These are phyloP conservation scores for Neurospora sp. DNA, from an alignment of 495 filamentous ascomycete genomes.

Conservation along the genomic window DNA sequence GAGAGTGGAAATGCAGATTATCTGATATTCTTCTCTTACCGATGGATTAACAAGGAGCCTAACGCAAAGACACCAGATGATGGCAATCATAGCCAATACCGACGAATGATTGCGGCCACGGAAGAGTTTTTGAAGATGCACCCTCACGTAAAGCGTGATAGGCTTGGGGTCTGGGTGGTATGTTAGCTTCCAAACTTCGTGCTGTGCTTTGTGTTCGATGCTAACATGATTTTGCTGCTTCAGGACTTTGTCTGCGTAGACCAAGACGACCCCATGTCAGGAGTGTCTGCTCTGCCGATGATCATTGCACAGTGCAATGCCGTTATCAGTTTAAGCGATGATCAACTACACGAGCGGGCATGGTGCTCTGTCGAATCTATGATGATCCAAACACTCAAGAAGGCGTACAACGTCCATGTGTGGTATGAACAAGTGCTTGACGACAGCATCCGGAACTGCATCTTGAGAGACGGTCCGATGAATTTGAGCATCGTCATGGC, in stretches of 20 bases:
- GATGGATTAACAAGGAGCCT: slow-evolving; percentile 12
- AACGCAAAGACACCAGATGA: slow-evolving; percentile 11
- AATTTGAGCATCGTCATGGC: slow-evolving; percentile 5
- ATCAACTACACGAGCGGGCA: slow-evolving; percentile 9
- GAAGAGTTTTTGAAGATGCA: slow-evolving; percentile 12
- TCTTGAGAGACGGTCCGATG: background rate
- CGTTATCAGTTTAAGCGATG: slow-evolving; percentile 14
- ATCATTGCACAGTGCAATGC: slow-evolving; percentile 18
- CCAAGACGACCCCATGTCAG: slow-evolving; percentile 13
- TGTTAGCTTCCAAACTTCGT: background rate
- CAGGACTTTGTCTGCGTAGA: slow-evolving; percentile 20
- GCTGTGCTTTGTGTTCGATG: background rate
- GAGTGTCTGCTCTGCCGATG: slow-evolving; percentile 15
- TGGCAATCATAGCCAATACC: slow-evolving; percentile 12
- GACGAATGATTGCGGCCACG: slow-evolving; percentile 9
- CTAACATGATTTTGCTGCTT: background rate
- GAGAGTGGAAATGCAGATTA: slow-evolving; percentile 1
- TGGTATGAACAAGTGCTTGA: slow-evolving; percentile 15
- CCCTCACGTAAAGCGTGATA: slow-evolving; percentile 6
- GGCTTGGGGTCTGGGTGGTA: slow-evolving; percentile 17
- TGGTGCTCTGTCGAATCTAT: slow-evolving; percentile 18
- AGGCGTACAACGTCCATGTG: slow-evolving; percentile 4
- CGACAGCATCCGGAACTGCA: background rate
- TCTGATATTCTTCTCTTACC: slow-evolving; percentile 20
- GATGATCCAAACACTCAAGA: slow-evolving; percentile 9